These are phyloP conservation scores for Exophiala sp. DNA, from an alignment of 2,329 filamentous ascomycete genomes.

Conservation along the genomic window DNA sequence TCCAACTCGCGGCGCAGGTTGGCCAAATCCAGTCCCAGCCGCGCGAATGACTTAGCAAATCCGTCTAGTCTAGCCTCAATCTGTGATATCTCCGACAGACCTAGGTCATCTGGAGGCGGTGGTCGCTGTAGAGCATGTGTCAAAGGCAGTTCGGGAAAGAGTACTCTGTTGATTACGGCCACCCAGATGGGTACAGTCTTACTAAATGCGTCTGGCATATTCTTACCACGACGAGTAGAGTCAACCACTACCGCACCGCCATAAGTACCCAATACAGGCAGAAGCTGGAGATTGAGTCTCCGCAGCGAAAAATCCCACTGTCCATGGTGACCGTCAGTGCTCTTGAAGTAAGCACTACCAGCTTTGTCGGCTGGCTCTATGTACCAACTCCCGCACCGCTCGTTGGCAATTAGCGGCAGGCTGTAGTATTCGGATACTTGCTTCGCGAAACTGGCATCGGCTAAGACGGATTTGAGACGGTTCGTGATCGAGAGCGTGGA, in stretches of 20 bases:
- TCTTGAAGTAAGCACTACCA: constrained; percentile 90
- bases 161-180: constrained; percentile 69
- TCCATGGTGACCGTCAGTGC: constrained; percentile 86
- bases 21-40: constrained; percentile 27
- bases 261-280: constrained; percentile 59
- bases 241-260: constrained; percentile 71
- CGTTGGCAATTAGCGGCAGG: constrained; percentile 79
- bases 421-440: constrained; percentile 47
- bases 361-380: constrained; percentile 59
- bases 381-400: constrained; percentile 96
- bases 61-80: constrained; percentile 59
- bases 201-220: constrained; percentile 87
- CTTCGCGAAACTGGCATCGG: constrained; percentile 69
- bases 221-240: constrained; percentile 85
- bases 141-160: constrained; percentile 58
- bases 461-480: constrained; percentile 69
- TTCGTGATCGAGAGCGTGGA: constrained; percentile 73
- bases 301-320: constrained; percentile 87
- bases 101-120: constrained; percentile 47
- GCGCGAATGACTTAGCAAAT: constrained; percentile 49
- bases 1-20: constrained; percentile 13
- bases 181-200: constrained; percentile 96
- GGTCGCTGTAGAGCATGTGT: constrained; percentile 62
- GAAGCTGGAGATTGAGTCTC: constrained; percentile 74
- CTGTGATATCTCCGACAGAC: constrained; percentile 43